A percentile compares a stretch with the other conserved stretches of the same genome.
Conservation (phyloP, 306 rosid genomes). For the Sicyos edulis region DNA sequence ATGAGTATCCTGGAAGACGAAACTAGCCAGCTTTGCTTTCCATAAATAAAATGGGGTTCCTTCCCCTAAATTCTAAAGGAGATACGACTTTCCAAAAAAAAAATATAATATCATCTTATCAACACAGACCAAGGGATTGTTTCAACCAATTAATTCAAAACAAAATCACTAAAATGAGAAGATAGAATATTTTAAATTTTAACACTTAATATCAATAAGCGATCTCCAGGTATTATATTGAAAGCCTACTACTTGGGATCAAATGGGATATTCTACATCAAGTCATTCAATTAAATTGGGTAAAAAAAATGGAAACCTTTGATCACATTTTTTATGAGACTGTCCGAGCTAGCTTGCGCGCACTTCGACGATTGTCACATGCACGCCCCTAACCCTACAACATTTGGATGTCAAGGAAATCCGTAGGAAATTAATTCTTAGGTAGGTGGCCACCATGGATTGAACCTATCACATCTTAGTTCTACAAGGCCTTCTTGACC, state of each 20-base stretch:
- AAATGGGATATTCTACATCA: neutral
- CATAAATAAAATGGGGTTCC: neutral
- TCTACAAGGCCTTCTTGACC: too few species aligned
- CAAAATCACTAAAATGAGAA: neutral
- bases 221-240: neutral
- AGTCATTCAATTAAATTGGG: slow-evolving; percentile 1
- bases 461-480: too few species aligned
- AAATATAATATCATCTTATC: neutral
- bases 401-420: too few species aligned
- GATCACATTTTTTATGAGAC: neutral
- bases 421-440: too few species aligned
- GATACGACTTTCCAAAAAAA: too few species aligned
- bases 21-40: neutral
- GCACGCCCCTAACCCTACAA: too few species aligned
- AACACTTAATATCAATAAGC: neutral
- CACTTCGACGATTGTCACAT: too few species aligned
- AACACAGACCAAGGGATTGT: neutral
- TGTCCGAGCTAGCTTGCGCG: too few species aligned
- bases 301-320: neutral
- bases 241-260: neutral
- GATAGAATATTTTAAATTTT: neutral
- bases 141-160: neutral
- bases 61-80: neutral
- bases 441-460: too few species aligned
- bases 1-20: neutral